Percentiles rank a stretch among this genome's conserved stretches.
Conservation (phyloP, 768 basidiomycete species). For the Mycena rebaudengoi region DNA sequence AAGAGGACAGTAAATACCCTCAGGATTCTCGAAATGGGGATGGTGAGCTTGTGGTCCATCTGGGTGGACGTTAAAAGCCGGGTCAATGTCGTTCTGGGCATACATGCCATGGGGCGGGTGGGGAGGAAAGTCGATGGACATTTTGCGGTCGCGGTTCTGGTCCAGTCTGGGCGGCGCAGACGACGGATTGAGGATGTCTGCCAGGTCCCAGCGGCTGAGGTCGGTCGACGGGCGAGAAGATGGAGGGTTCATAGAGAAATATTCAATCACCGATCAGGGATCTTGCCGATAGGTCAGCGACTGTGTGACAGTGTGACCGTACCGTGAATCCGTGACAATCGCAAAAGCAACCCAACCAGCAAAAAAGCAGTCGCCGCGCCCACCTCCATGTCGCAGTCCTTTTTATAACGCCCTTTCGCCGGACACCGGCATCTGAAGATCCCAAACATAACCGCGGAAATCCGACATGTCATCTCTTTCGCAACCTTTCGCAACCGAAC, state of each 20-base stretch:
- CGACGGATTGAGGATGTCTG: constrained; percentile 56
- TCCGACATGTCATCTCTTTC: neutral
- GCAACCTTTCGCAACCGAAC: constrained; percentile 38
- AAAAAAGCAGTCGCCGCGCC: no score
- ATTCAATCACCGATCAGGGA: no score
- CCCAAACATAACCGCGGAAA: constrained; percentile 19
- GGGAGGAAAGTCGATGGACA: constrained; percentile 68
- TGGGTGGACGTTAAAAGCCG: constrained; percentile 55
- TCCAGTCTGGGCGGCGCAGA: constrained; percentile 20
- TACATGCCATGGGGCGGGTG: constrained; percentile 57
- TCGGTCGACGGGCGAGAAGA: constrained; percentile 14
- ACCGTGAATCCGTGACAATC: no score
- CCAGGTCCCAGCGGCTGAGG: constrained; percentile 43
- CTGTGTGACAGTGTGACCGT: no score
- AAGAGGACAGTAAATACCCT: constrained; percentile 38
- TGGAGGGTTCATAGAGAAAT: constrained; percentile 8
- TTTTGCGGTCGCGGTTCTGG: constrained; percentile 48
- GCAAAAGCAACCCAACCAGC: no score
- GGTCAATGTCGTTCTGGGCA: constrained; percentile 65
- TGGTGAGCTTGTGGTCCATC: constrained; percentile 46
- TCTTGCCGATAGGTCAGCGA: no score
- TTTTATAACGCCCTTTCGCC: constrained; percentile 14
- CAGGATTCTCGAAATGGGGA: constrained; percentile 58
- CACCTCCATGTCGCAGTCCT: neutral
- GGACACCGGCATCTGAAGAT: constrained; percentile 17